Conservation (phyloP, 2,329 filamentous ascomycete species). For the Xylaria multiplex region DNA sequence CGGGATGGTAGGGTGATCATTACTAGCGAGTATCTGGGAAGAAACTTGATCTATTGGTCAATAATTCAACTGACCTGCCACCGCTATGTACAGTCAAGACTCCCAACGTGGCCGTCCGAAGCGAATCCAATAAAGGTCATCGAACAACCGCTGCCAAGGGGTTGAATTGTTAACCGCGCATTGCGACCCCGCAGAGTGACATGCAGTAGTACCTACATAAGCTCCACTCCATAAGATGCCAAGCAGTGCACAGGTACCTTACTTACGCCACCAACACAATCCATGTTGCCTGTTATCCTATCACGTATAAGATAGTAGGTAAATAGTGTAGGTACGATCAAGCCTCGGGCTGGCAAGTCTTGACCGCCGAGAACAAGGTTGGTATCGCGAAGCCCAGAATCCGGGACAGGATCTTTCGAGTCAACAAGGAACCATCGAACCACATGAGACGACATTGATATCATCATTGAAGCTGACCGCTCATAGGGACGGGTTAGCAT, state of each 20-base stretch:
- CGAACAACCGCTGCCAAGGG: slow-evolving; percentile 32
- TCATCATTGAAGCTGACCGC: slow-evolving; percentile 13
- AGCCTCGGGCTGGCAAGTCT: no score
- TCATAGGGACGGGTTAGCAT: neutral
- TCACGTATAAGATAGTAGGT: no score
- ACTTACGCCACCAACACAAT: neutral
- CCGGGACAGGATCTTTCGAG: neutral
- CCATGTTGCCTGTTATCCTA: no score
- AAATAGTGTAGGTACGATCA: no score
- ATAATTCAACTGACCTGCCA: slow-evolving; percentile 9
- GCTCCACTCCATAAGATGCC: slow-evolving; percentile 2
- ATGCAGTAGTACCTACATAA: slow-evolving; percentile 23
- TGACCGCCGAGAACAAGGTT: neutral
- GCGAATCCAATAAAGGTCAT: slow-evolving; percentile 42
- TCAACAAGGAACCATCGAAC: slow-evolving; percentile 10
- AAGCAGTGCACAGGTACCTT: neutral
- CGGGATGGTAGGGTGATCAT: neutral
- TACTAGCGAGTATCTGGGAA: neutral
- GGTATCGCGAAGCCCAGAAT: neutral
- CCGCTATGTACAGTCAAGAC: slow-evolving; percentile 6
- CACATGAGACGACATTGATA: slow-evolving; percentile 1
- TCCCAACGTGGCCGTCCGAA: slow-evolving; percentile 33
- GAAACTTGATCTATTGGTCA: slow-evolving; percentile 13
- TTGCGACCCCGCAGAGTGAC: slow-evolving; percentile 29
- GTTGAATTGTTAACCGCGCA: slow-evolving; percentile 13